These are phyloP conservation scores for Ogataea pilisensis DNA, from an alignment of 805 yeast species.

Conservation along the genomic window DNA sequence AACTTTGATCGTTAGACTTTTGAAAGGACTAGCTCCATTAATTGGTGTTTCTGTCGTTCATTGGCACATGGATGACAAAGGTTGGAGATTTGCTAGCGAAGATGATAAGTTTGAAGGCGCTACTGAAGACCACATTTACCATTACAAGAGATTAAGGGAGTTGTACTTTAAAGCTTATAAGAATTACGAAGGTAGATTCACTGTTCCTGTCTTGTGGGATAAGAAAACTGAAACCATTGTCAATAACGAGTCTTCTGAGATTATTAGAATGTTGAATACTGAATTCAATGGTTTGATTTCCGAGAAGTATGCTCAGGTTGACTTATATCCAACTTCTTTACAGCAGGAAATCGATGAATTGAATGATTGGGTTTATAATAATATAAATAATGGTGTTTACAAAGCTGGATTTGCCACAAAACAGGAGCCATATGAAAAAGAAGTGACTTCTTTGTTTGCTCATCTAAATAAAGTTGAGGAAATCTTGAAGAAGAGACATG, in stretches of 20 bases:
- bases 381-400: constrained; percentile 89
- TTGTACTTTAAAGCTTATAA: constrained; percentile 73
- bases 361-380: constrained; percentile 78
- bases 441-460: constrained; percentile 58
- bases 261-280: constrained; percentile 76
- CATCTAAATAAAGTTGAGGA: constrained; percentile 68
- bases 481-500: constrained; percentile 45
- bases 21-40: constrained; percentile 67
- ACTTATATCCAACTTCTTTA: constrained; percentile 59
- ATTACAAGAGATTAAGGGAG: constrained; percentile 57
- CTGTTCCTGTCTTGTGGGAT: constrained; percentile 95
- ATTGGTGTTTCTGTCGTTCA: constrained; percentile 78
- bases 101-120: constrained; percentile 45
- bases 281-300: constrained; percentile 63
- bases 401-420: constrained; percentile 85
- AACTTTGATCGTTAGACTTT: constrained; percentile 62
- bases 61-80: constrained; percentile 82
- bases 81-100: constrained; percentile 72
- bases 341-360: constrained; percentile 63
- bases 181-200: constrained; percentile 74
- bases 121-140: constrained; percentile 58
- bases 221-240: constrained; percentile 78
- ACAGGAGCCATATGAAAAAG: constrained; percentile 75
- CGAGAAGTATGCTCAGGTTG: constrained; percentile 43
- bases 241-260: constrained; percentile 86